Conservation (phyloP, 768 basidiomycete genomes). For the Neoboletus magnificus region DNA sequence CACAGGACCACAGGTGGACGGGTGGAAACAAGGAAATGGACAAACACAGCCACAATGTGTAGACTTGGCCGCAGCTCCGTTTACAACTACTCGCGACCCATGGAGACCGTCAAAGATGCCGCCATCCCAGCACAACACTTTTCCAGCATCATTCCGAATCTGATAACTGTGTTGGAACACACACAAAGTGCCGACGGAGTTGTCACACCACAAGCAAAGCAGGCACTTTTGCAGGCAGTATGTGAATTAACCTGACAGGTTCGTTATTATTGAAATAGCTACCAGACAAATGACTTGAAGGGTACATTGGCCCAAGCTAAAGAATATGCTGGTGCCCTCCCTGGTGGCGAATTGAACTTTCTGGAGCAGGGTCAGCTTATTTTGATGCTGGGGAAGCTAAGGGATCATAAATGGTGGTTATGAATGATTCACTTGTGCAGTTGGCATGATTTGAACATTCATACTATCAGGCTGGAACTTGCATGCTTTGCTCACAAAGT, state of each 20-base stretch:
- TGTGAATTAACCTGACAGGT: constrained; percentile 2
- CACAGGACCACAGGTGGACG: too few species aligned
- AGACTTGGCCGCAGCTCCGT: not conserved
- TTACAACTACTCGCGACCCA: not conserved
- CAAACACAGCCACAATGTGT: constrained; percentile 17
- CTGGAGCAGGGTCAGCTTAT: constrained; percentile 73
- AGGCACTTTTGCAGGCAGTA: constrained; percentile 65
- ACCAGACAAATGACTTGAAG: constrained; percentile 73
- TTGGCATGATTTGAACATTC: not conserved
- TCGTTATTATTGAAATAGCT: not conserved
- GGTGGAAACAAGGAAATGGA: not conserved
- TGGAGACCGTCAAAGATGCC: constrained; percentile 6
- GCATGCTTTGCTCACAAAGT: constrained; percentile 47
- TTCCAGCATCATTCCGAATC: constrained; percentile 55
- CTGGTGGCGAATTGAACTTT: constrained; percentile 69
- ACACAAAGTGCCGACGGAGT: constrained; percentile 56
- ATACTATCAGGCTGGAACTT: constrained; percentile 48
- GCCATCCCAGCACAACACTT: constrained; percentile 47
- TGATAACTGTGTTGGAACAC: constrained; percentile 57
- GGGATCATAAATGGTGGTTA: constrained; percentile 48
- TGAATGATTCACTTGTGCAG: too few species aligned
- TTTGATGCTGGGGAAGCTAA: constrained; percentile 59
- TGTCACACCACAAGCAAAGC: constrained; percentile 56
- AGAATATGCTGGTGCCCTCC: constrained; percentile 53
- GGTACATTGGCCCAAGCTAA: constrained; percentile 55